Evolutionary conservation across 1,284 basidiomycete species (phyloP), one percentile per base, ranked within the genome.

Genomic region (Microbotryomycetes sp.): DNA sequence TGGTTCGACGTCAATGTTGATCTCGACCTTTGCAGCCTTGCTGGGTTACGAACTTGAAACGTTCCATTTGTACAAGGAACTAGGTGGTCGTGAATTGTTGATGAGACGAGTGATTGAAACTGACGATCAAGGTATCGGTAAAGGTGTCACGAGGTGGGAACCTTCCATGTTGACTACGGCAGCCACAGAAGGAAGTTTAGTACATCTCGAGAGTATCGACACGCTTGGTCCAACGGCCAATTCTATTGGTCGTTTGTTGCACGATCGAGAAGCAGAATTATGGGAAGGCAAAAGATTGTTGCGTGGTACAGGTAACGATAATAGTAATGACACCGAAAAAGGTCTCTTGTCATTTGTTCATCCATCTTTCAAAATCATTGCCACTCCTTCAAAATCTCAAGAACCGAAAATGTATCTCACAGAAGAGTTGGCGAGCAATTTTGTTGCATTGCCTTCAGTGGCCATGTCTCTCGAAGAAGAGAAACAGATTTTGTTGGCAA

Each of bases 161-260:
- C 71, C 73, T 2, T 71, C 72, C 29, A 69, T 72, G 9, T 63
- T 77, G 3, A 67, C 71, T 4, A 53, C 61, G 6, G 74, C 73
- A n/a, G 73, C 74, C n/a, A 50, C 31, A 49, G 52, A 52, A 4
- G 76, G 74, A 26, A 69, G 69, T 32, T 65, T 77, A 7, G 73
- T 77, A 29, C 74, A 76, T 55, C 67, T 77, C n/a, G 74, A 75
- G 7, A 75, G 76, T 4, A 69, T 76, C 32, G 76, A 77, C 49
- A 73, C 76, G 16, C 66, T 77, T 9, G 76, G 75, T 3, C 63
- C 75, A 5, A 77, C 75, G 7, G 62, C 75, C 14, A 71, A 71
- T 22, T 70, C 67, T 49, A 55, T 77, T 3, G 57, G 70, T 0
- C 65, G 66, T 30, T 36, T 69, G 28, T 32, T 68, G 25, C 31